These are phyloP conservation scores for Triangularia setosa DNA, from an alignment of 2,329 filamentous ascomycete genomes.

Conservation along the genomic window DNA sequence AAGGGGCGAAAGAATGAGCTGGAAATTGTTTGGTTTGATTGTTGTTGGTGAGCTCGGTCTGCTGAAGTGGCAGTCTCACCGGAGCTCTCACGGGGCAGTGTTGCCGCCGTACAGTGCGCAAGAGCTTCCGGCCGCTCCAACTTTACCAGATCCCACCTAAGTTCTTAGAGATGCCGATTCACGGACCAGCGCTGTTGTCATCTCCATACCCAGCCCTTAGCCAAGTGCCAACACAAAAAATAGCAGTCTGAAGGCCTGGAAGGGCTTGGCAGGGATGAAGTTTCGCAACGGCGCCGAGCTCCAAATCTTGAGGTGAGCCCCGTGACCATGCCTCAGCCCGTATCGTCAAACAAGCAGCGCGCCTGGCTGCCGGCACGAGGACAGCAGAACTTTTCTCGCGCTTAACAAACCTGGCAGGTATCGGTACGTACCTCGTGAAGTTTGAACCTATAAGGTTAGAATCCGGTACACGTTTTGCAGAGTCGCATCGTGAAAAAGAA, in stretches of 20 bases:
- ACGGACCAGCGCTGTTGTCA: neutral
- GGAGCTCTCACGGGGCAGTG: neutral
- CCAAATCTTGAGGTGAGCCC: conserved; percentile 17
- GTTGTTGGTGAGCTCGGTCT: neutral
- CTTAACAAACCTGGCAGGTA: conserved; percentile 6
- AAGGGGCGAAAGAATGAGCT: neutral
- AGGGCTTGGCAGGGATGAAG: conserved; percentile 21
- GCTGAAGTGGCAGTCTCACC: neutral
- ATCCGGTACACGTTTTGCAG: conserved; percentile 7
- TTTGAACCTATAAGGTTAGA: neutral
- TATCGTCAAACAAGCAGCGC: neutral
- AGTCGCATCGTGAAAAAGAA: neutral
- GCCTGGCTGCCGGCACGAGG: conserved; percentile 23
- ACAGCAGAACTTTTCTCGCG: conserved; percentile 23
- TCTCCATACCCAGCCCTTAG: conserved; percentile 7
- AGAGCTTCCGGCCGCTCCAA: neutral
- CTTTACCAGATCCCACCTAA: neutral
- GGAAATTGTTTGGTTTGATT: neutral
- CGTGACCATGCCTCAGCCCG: conserved; percentile 18
- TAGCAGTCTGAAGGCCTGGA: conserved; percentile 7
- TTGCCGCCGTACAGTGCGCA: neutral
- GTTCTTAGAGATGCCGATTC: neutral
- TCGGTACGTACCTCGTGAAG: conserved; percentile 3
- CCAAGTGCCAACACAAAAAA: conserved; percentile 12
- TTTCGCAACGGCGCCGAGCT: conserved; percentile 11